Conservation (phyloP, 257 asterid species). For the Nicotiana tomentosiformis region DNA sequence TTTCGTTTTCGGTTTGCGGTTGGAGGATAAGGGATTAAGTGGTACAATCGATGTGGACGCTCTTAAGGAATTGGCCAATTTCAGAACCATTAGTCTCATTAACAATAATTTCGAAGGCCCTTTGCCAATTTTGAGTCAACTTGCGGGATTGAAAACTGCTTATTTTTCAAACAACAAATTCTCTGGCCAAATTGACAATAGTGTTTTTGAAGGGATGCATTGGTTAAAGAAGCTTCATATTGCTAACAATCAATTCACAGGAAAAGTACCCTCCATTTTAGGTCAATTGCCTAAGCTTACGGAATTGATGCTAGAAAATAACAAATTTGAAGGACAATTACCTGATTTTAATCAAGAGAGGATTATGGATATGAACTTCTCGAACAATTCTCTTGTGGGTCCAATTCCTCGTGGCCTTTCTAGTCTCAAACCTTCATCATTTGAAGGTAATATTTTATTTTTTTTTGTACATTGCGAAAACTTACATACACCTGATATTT, state of each 20-base stretch:
- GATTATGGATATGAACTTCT: constrained; percentile 23
- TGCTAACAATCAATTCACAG: constrained; percentile 38
- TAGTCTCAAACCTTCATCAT: constrained; percentile 28
- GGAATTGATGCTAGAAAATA: constrained; percentile 42
- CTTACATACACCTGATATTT: neutral
- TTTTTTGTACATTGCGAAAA: too few species aligned
- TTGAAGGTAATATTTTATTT: constrained; percentile 27
- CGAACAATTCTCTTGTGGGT: constrained; percentile 48
- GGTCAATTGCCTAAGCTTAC: constrained; percentile 35
- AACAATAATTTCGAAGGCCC: constrained; percentile 43
- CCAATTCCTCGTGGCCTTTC: constrained; percentile 36
- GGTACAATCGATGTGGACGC: constrained; percentile 46
- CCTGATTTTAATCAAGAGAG: constrained; percentile 32
- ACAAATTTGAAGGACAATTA: constrained; percentile 40
- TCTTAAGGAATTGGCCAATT: constrained; percentile 20
- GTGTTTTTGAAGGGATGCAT: constrained; percentile 33
- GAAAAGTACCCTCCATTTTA: constrained; percentile 35
- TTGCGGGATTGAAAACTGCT: constrained; percentile 33
- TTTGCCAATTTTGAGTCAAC: constrained; percentile 30
- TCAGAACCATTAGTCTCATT: constrained; percentile 45
- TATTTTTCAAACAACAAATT: constrained; percentile 43
- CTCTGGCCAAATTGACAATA: constrained; percentile 30
- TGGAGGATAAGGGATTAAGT: constrained; percentile 39
- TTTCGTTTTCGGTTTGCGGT: constrained; percentile 35
- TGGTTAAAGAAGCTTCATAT: constrained; percentile 52